A percentile compares a stretch with the other conserved stretches of the same genome.
Conservation (phyloP, 2,329 filamentous ascomycete species). For the Pseudocercospora crystallina region DNA sequence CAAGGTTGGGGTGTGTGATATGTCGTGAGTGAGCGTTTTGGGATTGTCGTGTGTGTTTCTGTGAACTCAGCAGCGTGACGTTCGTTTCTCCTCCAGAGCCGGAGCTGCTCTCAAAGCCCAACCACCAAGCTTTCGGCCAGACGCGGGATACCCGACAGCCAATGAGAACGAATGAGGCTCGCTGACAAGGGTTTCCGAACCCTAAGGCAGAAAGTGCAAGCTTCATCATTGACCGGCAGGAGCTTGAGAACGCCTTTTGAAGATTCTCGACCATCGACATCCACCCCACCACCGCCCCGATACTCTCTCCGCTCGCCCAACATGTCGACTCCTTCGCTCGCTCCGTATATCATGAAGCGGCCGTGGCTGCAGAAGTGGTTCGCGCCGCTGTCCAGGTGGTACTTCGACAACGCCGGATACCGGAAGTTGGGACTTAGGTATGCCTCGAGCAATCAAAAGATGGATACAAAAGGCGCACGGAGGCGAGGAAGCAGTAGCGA, state of each 20-base stretch:
- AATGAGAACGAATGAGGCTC: too few relatives aligned
- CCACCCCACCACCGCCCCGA: constrained; percentile 22
- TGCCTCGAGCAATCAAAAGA: constrained; percentile 26
- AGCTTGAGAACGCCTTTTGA: background rate
- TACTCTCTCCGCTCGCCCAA: constrained; percentile 30
- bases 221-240: constrained; percentile 2
- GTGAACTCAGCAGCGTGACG: too few relatives aligned
- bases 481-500: background rate
- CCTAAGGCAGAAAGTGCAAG: background rate
- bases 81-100: too few relatives aligned
- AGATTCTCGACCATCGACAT: constrained; percentile 7
- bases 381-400: constrained; percentile 83
- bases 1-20: too few relatives aligned
- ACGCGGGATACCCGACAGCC: too few relatives aligned
- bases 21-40: too few relatives aligned
- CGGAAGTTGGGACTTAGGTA: constrained; percentile 90
- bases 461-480: background rate
- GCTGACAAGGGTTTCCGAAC: too few relatives aligned
- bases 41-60: too few relatives aligned
- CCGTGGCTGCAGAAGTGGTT: constrained; percentile 82
- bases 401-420: constrained; percentile 85
- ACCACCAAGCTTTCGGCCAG: too few relatives aligned
- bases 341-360: constrained; percentile 75
- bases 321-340: constrained; percentile 72
- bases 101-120: too few relatives aligned